Conservation (phyloP, 1,284 basidiomycete species). For the Mycena sp. region DNA sequence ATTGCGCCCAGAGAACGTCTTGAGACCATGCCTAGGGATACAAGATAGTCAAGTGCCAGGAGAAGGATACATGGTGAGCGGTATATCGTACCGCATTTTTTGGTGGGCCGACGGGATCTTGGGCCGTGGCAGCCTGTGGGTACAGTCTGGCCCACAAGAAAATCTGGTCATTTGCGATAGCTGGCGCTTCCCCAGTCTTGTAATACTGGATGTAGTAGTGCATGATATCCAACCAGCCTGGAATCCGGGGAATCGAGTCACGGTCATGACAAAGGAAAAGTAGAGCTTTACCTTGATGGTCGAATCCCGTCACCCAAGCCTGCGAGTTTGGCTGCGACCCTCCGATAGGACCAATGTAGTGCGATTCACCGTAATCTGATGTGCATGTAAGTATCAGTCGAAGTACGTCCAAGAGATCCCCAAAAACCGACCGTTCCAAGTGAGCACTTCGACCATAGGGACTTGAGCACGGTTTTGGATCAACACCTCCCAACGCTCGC, state of each 20-base stretch:
- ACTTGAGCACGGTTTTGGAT: not conserved
- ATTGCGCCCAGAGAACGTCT: slow-evolving; percentile 53
- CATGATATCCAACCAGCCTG: slow-evolving; percentile 55
- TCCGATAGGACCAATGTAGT: slow-evolving; percentile 54
- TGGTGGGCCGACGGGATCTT: slow-evolving; percentile 45
- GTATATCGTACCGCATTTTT: slow-evolving; percentile 27
- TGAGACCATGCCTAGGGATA: slow-evolving; percentile 36
- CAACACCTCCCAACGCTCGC: slow-evolving; percentile 61
- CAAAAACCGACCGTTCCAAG: slow-evolving; percentile 57
- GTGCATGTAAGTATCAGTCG: not conserved
- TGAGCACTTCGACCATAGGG: slow-evolving; percentile 38
- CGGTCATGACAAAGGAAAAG: not conserved
- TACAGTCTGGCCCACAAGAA: slow-evolving; percentile 61
- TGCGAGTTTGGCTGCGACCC: slow-evolving; percentile 63
- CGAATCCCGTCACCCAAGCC: slow-evolving; percentile 71
- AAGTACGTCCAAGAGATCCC: not conserved
- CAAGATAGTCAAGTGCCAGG: too few species aligned
- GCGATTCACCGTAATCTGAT: slow-evolving; percentile 60
- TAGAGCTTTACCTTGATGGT: slow-evolving; percentile 46
- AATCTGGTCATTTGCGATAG: slow-evolving; percentile 52
- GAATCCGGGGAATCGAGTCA: slow-evolving; percentile 1
- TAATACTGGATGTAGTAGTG: slow-evolving; percentile 59
- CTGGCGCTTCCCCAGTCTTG: slow-evolving; percentile 56
- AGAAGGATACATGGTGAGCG: too few species aligned
- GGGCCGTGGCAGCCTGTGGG: slow-evolving; percentile 48